Conservation (phyloP, 106 monocot genomes). For the Alisma plantagoaquatica region DNA sequence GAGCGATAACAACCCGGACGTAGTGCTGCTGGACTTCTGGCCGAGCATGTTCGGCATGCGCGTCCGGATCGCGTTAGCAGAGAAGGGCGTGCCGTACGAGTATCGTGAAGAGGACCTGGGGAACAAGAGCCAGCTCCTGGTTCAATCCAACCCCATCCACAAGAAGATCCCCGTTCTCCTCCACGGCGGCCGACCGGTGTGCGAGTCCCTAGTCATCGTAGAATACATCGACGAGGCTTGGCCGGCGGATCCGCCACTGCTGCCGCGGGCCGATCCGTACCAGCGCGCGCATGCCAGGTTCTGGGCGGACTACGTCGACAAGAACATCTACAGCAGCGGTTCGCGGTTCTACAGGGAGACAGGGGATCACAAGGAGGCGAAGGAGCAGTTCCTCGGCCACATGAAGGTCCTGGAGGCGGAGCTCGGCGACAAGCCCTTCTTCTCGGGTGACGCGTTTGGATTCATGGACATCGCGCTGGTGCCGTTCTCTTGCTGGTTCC, state of each 20-base stretch:
- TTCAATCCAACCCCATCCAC: slow-evolving; percentile 44
- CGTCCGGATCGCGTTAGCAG: slow-evolving; percentile 26
- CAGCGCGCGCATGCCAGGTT: slow-evolving; percentile 8
- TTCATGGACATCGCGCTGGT: slow-evolving; percentile 45
- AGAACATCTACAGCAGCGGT: slow-evolving; percentile 27
- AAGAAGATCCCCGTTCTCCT: no score
- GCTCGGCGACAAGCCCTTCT: slow-evolving; percentile 50
- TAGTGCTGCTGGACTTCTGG: slow-evolving; percentile 30
- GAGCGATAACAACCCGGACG: no score
- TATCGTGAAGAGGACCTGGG: slow-evolving; percentile 26
- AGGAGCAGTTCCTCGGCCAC: slow-evolving; percentile 31
- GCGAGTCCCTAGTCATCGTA: slow-evolving; percentile 44
- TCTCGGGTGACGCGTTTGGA: slow-evolving; percentile 39
- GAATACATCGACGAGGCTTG: no score
- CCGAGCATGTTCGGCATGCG: slow-evolving; percentile 29
- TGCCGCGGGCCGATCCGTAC: slow-evolving; percentile 8
- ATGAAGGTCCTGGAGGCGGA: slow-evolving; percentile 32
- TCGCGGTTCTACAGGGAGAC: slow-evolving; percentile 29
- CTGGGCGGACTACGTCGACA: slow-evolving; percentile 23
- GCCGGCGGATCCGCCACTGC: no score
- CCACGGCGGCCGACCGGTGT: slow-evolving; percentile 32
- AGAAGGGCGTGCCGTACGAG: slow-evolving; percentile 36
- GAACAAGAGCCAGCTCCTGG: slow-evolving; percentile 36
- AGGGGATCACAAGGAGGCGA: slow-evolving; percentile 34
- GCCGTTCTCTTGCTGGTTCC: slow-evolving; percentile 46